Evolutionary conservation across 805 yeast species (phyloP).

Genomic region (Yarrowia deformans): DNA sequence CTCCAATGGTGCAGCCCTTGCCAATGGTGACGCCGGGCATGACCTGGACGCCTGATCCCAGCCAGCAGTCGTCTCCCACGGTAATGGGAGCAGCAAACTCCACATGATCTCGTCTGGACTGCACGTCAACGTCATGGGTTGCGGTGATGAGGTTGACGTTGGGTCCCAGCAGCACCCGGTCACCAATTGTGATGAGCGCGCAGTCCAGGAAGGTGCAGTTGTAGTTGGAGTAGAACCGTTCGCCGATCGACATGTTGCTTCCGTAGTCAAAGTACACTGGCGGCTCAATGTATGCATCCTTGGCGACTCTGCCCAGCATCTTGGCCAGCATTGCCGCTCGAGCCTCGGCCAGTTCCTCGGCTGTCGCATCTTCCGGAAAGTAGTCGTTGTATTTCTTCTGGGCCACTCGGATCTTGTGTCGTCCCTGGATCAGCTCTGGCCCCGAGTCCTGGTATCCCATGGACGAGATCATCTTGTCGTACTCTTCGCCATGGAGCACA

Average conservation of each 20-base stretch:
- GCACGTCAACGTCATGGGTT: conserved; percentile 66
- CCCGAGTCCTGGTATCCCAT: conserved; percentile 54
- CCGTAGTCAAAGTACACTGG: conserved; percentile 74
- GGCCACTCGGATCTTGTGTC: conserved; percentile 47
- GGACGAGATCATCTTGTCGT: conserved; percentile 65
- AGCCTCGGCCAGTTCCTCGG: conserved; percentile 50
- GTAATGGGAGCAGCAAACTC: conserved; percentile 66
- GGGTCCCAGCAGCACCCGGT: conserved; percentile 68
- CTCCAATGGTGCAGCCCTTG: conserved; percentile 68
- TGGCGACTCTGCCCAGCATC: conserved; percentile 60
- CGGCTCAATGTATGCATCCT: conserved; percentile 58
- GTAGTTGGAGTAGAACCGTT: conserved; percentile 67
- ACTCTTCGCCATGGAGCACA: conserved; percentile 50
- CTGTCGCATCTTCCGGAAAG: conserved; percentile 42
- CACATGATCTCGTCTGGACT: conserved; percentile 53
- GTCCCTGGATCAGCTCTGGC: conserved; percentile 46
- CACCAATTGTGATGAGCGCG: conserved; percentile 67
- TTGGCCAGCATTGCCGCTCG: conserved; percentile 52
- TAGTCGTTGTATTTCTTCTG: conserved; percentile 48
- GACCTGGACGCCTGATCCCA: conserved; percentile 64
- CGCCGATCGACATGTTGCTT: conserved; percentile 63
- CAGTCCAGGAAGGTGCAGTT: conserved; percentile 62
- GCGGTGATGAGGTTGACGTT: conserved; percentile 67
- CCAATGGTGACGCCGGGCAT: conserved; percentile 75
- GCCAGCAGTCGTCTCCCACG: conserved; percentile 73